Conservation (phyloP, 2,329 filamentous ascomycete genomes). For the Sphaceloma murrayae region DNA sequence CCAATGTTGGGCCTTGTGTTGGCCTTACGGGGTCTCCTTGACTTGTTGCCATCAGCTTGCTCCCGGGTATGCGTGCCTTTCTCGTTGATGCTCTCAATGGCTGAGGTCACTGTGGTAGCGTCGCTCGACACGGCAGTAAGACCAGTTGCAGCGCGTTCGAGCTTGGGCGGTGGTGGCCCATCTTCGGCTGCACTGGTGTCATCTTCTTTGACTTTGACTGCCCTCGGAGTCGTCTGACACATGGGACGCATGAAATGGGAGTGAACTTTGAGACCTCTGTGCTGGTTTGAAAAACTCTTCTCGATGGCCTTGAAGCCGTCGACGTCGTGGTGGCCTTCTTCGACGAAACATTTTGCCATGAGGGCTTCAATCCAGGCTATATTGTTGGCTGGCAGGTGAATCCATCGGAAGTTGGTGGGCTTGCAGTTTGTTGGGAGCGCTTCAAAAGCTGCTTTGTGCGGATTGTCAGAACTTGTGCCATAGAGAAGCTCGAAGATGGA, state of each 20-base stretch:
- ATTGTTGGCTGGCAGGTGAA: slow-evolving; percentile 41
- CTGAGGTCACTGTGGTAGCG: slow-evolving; percentile 2
- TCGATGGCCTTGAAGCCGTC: slow-evolving; percentile 55
- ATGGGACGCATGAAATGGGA: slow-evolving; percentile 54
- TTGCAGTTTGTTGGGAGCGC: slow-evolving; percentile 34
- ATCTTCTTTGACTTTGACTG: not conserved
- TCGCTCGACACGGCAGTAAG: slow-evolving; percentile 6
- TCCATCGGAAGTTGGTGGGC: slow-evolving; percentile 36
- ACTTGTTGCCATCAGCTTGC: not conserved
- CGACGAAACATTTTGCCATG: slow-evolving; percentile 55
- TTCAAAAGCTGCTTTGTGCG: slow-evolving; percentile 14
- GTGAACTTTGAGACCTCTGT: slow-evolving; percentile 49
- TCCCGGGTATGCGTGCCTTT: not conserved
- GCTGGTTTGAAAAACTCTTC: slow-evolving; percentile 52
- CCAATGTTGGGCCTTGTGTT: slow-evolving; percentile 9
- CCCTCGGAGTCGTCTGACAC: slow-evolving; percentile 41
- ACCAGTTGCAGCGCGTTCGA: slow-evolving; percentile 5
- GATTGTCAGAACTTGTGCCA: slow-evolving; percentile 18
- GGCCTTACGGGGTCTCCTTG: slow-evolving; percentile 11
- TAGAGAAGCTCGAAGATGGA: slow-evolving; percentile 19
- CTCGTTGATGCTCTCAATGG: slow-evolving; percentile 8
- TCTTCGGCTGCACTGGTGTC: slow-evolving; percentile 8
- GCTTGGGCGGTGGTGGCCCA: not conserved
- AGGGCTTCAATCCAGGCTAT: slow-evolving; percentile 55
- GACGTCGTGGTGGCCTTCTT: slow-evolving; percentile 52